Conservation (phyloP, 305 asterid species). For the Ilex paraguariensis region DNA sequence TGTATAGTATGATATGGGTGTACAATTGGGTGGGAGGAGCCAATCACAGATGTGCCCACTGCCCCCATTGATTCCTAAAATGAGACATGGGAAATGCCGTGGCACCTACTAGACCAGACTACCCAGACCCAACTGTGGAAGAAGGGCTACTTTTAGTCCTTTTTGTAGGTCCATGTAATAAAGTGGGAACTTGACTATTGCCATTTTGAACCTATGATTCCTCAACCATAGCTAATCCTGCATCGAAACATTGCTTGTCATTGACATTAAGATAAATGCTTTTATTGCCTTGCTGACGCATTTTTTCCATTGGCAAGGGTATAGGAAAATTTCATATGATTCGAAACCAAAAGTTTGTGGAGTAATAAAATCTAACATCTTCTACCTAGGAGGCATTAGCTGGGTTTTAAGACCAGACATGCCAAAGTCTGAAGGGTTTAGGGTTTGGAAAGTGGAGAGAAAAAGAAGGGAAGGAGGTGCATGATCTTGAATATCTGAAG, state of each 20-base stretch:
- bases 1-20: constrained; percentile 15
- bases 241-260: neutral
- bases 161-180: neutral
- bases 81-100: constrained; percentile 21
- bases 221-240: neutral
- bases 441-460: too few relatives aligned
- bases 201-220: neutral
- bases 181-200: constrained; percentile 9
- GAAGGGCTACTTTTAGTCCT: neutral
- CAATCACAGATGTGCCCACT: constrained; percentile 2
- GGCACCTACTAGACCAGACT: constrained; percentile 28
- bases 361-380: too few relatives aligned
- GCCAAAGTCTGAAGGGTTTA: too few relatives aligned
- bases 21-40: constrained; percentile 11
- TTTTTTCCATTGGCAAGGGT: too few relatives aligned
- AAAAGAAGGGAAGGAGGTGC: too few relatives aligned
- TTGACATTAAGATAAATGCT: neutral
- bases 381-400: too few relatives aligned
- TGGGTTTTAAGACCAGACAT: too few relatives aligned
- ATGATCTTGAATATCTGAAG: too few relatives aligned
- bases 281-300: too few relatives aligned
- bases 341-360: too few relatives aligned
- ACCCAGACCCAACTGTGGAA: neutral
- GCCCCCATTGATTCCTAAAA: constrained; percentile 2
- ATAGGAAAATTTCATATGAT: too few relatives aligned